phyloP scores from a whole-genome alignment of 2,329 filamentous ascomycete species.

The Diaporthe caulivora region DNA sequence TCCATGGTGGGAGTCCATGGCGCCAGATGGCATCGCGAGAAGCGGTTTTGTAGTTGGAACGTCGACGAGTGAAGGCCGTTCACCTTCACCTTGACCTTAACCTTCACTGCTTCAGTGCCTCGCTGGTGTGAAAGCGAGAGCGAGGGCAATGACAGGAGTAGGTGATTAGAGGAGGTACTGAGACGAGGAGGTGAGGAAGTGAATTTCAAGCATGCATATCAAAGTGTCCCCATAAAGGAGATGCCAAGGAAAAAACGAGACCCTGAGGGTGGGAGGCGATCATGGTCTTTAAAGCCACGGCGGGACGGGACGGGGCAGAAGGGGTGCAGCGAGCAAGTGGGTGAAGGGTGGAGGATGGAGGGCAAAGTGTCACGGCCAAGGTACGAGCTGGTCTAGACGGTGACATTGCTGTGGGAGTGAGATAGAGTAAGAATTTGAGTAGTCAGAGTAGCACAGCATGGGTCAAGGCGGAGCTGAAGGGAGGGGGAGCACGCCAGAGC shows the following conservation, averaged over 20 bases:
- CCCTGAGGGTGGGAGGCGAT: constrained; percentile 29
- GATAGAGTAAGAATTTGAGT: too few relatives aligned
- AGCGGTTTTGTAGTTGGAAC: not conserved
- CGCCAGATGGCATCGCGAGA: not conserved
- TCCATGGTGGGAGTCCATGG: constrained; percentile 8
- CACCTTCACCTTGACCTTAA: not conserved
- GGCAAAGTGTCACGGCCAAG: not conserved
- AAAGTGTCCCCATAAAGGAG: constrained; percentile 4
- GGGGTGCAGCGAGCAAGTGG: constrained; percentile 12
- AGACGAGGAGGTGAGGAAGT: not conserved
- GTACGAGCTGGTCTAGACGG: not conserved
- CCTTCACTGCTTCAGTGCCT: too few relatives aligned
- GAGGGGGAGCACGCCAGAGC: not conserved
- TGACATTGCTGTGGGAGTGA: not conserved
- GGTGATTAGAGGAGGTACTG: not conserved
- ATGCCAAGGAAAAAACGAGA: constrained; percentile 20
- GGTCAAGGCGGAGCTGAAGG: not conserved
- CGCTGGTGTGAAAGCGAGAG: not conserved
- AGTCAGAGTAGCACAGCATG: not conserved
- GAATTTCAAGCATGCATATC: not conserved
- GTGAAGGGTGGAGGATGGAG: not conserved
- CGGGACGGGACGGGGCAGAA: constrained; percentile 28
- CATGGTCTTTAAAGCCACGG: constrained; percentile 13
- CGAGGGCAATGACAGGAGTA: not conserved
- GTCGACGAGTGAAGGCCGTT: not conserved